phyloP scores from a whole-genome alignment of 352 stramenopile genomes.

The Globisporangium lucens region DNA sequence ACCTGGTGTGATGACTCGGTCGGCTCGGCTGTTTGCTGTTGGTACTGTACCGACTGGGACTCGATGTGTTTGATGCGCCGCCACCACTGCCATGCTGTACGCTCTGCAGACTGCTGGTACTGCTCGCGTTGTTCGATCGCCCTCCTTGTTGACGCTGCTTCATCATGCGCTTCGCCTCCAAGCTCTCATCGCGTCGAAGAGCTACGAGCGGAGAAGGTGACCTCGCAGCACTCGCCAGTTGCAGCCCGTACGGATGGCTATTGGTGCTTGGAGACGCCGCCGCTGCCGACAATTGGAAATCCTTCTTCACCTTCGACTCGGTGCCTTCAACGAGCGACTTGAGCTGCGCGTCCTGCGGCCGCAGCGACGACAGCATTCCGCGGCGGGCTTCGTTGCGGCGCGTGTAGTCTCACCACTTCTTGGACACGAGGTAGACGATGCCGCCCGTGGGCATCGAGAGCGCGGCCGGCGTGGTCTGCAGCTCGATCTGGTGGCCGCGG shows the following conservation, averaged over 20 bases:
- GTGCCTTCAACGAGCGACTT: conserved; percentile 35
- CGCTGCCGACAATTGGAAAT: conserved; percentile 14
- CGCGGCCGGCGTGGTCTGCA: conserved; percentile 23
- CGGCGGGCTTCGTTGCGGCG: conserved; percentile 48
- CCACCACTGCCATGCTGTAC: not conserved
- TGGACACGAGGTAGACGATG: conserved; percentile 45
- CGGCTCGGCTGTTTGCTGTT: not conserved
- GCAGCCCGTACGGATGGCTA: conserved; percentile 8
- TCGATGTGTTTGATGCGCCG: not conserved
- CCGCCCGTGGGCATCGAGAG: conserved; percentile 40
- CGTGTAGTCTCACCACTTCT: conserved; percentile 54
- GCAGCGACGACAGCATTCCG: conserved; percentile 43
- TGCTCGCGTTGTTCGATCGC: conserved; percentile 20
- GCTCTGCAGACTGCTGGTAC: conserved; percentile 17
- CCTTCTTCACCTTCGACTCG: conserved; percentile 42
- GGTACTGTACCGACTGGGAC: not conserved
- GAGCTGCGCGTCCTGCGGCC: conserved; percentile 44
- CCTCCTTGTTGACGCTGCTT: not conserved
- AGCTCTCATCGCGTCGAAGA: conserved; percentile 11
- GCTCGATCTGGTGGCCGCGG: conserved; percentile 43
- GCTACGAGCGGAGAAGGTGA: not conserved
- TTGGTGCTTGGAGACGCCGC: not conserved
- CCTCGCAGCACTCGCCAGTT: not conserved
- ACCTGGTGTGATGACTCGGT: conserved; percentile 5
- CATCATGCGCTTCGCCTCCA: conserved; percentile 11